Evolutionary conservation across 2,329 filamentous ascomycete genomes (phyloP), one percentile per base, ranked within the genome.

Genomic region (Penicillium sclerotigenum): DNA sequence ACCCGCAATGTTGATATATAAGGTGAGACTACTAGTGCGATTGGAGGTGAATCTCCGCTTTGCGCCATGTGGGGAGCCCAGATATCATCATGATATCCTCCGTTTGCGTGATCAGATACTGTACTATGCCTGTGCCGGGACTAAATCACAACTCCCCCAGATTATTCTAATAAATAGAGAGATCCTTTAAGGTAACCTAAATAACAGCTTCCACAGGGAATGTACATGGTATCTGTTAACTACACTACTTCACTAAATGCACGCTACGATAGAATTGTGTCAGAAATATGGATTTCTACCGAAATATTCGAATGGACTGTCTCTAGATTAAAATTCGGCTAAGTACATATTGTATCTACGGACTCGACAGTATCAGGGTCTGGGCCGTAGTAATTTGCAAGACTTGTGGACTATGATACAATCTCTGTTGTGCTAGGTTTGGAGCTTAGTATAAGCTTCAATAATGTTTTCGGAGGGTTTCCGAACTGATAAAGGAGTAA

Each of bases 61-160:
- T n/a, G 2, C 34, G 14, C 29, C 34, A 18, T 29, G 16, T 52
- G n/a, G 28, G 16, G 28, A 41, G 10, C n/a, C 31, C 11, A 37
- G 18, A 61, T 56, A 37, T 63, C 60, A 56, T 45, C 61, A 64
- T 58, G 49, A 58, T 62, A 58, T 61, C 56, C 56, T 59, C 61
- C 61, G 61, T 52, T 64, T 11, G 61, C 61, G 61, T 64, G 60
- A 64, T 61, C 52, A 36, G 5, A 3, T 8, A 8, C 10, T 26
- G 2, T 26, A 4, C 14, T 8, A 8, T n/a, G 4, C n/a, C n/a
- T n/a, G n/a, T n/a, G n/a, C n/a, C n/a, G 7, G 26, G 26, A 38
- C 36, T 38, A 3, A 26, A 28, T 28, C 16, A 26, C 40, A 3
- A 42, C 4, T 42, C 20, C 2, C 4, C 6, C 9, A n/a, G 5